Evolutionary conservation across 2,329 filamentous ascomycete species (phyloP).

Genomic region (Venturia nashicola): DNA sequence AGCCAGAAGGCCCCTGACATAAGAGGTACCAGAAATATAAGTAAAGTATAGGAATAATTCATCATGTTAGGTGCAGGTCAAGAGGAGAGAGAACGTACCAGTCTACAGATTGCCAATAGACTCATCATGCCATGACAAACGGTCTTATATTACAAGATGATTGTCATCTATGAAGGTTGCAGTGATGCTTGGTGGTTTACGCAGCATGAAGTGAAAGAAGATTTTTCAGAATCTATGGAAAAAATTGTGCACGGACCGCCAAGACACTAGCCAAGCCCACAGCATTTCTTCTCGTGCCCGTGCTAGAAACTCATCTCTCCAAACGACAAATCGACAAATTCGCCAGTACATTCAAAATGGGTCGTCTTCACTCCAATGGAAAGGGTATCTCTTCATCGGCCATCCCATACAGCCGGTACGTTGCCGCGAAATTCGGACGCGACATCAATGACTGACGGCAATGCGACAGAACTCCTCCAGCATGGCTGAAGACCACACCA

Average conservation of each 20-base stretch:
- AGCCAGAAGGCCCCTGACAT: constrained; percentile 57
- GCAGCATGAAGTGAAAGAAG: neutral
- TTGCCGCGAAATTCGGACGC: neutral
- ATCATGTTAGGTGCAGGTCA: constrained; percentile 45
- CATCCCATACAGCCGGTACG: constrained; percentile 8
- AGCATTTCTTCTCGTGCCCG: neutral
- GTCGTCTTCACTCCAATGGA: constrained; percentile 95
- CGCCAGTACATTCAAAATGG: constrained; percentile 49
- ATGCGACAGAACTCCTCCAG: constrained; percentile 50
- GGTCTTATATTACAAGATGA: neutral
- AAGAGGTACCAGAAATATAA: constrained; percentile 92
- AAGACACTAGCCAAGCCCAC: neutral
- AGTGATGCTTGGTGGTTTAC: neutral
- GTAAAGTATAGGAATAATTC: constrained; percentile 36
- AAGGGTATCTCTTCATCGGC: constrained; percentile 72
- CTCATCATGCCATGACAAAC: neutral
- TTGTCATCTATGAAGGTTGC: neutral
- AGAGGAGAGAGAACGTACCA: neutral
- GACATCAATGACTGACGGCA: constrained; percentile 91
- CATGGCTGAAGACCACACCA: constrained; percentile 98
- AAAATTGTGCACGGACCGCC: neutral
- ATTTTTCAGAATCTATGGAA: neutral
- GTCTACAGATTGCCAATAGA: neutral
- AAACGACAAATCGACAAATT: neutral
- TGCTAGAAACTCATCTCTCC: neutral